Evolutionary conservation across 164 flowering plant genomes (phyloP).

Genomic region (Chimonanthus praecox): DNA sequence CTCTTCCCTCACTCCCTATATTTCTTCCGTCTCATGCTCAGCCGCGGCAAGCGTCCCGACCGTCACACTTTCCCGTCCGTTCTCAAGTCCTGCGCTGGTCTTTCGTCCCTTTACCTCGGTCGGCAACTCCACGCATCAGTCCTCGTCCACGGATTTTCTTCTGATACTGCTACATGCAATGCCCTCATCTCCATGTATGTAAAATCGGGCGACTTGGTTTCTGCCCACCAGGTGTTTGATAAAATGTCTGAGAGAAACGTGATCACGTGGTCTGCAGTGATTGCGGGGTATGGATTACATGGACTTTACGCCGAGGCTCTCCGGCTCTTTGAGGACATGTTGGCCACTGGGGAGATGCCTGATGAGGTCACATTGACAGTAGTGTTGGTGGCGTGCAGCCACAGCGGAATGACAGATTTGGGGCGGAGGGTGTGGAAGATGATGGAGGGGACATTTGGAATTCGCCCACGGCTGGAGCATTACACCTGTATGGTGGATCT

Average conservation of each 20-base stretch:
- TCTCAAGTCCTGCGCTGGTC: constrained; percentile 14
- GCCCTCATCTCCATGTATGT: constrained; percentile 12
- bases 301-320: constrained; percentile 8
- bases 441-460: constrained; percentile 12
- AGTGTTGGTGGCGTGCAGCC: constrained; percentile 13
- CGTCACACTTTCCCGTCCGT: constrained; percentile 11
- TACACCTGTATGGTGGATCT: constrained; percentile 18
- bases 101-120: constrained; percentile 12
- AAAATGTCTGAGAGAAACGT: constrained; percentile 8
- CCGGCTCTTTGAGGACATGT: constrained; percentile 12
- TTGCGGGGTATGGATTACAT: constrained; percentile 9
- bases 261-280: constrained; percentile 14
- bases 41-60: constrained; percentile 10
- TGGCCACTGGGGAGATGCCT: constrained; percentile 8
- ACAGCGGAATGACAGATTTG: constrained; percentile 8
- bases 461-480: constrained; percentile 13
- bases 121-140: constrained; percentile 12
- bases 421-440: constrained; percentile 7
- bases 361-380: constrained; percentile 9
- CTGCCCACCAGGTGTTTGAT: constrained; percentile 12
- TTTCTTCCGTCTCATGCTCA: constrained; percentile 2
- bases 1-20: constrained; percentile 3
- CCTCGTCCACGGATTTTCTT: constrained; percentile 6
- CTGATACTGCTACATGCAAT: constrained; percentile 1
- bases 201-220: constrained; percentile 7